These are phyloP conservation scores for Mortierella polycephala DNA, from an alignment of 371 early-diverging fungal species.

Conservation along the genomic window DNA sequence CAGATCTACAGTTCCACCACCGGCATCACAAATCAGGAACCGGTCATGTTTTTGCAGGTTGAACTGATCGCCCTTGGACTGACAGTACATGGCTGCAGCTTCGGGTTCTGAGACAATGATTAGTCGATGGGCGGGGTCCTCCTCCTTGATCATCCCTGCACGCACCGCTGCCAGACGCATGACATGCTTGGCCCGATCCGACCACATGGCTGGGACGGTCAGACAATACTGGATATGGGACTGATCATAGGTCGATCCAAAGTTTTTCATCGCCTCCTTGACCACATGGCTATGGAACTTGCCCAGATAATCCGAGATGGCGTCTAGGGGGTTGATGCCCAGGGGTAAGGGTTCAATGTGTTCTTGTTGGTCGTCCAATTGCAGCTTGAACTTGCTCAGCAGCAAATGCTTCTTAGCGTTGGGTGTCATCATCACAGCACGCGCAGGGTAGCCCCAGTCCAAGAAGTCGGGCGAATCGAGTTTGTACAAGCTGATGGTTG, in stretches of 20 bases:
- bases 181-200: conserved; percentile 62
- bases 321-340: conserved; percentile 60
- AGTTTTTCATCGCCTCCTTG: conserved; percentile 60
- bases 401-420: conserved; percentile 64
- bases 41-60: conserved; percentile 60
- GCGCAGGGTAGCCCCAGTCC: conserved; percentile 62
- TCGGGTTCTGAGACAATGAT: conserved; percentile 67
- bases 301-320: conserved; percentile 61
- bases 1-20: conserved; percentile 75
- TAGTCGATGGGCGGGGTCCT: conserved; percentile 60
- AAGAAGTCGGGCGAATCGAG: conserved; percentile 49
- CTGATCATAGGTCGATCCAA: conserved; percentile 63
- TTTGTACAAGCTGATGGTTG: conserved; percentile 55
- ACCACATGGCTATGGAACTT: conserved; percentile 61
- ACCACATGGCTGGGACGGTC: conserved; percentile 68
- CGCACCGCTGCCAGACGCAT: conserved; percentile 67
- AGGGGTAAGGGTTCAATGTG: conserved; percentile 59
- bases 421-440: conserved; percentile 64
- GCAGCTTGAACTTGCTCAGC: conserved; percentile 67
- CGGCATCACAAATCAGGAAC: conserved; percentile 75
- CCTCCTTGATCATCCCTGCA: conserved; percentile 57
- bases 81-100: conserved; percentile 68
- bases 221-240: conserved; percentile 63
- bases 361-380: conserved; percentile 61
- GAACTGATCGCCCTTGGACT: conserved; percentile 65